These are phyloP conservation scores for Xylaria grammica DNA, from an alignment of 495 filamentous ascomycete species.

Conservation along the genomic window DNA sequence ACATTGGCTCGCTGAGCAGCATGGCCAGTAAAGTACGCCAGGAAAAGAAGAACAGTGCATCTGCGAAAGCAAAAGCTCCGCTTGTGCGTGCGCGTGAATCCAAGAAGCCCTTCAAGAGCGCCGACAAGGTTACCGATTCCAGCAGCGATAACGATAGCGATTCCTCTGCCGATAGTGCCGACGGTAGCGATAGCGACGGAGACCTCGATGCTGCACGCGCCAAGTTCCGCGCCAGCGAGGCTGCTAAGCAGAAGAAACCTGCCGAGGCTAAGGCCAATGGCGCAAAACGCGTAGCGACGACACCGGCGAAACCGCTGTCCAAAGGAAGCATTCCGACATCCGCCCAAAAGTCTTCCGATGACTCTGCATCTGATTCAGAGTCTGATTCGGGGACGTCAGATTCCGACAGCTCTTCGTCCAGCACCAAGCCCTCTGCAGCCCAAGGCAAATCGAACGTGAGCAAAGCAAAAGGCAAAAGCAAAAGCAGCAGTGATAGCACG, in stretches of 20 bases:
- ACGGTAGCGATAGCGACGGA: constrained; percentile 35
- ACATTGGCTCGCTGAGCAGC: constrained; percentile 37
- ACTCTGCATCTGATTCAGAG: constrained; percentile 31
- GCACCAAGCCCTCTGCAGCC: constrained; percentile 9
- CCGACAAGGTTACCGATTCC: constrained; percentile 26
- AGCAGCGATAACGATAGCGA: constrained; percentile 18
- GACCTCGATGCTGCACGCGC: constrained; percentile 37
- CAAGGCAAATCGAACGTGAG: constrained; percentile 7
- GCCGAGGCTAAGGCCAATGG: constrained; percentile 25
- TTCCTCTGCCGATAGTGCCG: constrained; percentile 19
- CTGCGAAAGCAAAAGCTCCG: constrained; percentile 22
- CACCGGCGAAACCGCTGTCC: constrained; percentile 18
- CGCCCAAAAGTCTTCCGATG: constrained; percentile 2
- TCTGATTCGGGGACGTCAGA: constrained; percentile 32
- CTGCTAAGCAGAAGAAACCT: constrained; percentile 27
- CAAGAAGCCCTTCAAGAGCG: constrained; percentile 28
- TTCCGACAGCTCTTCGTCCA: constrained; percentile 27
- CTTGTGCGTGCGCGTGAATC: constrained; percentile 20
- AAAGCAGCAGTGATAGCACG: constrained; percentile 36
- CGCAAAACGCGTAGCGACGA: constrained; percentile 7
- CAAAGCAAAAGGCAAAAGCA: constrained; percentile 24
- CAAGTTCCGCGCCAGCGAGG: constrained; percentile 25
- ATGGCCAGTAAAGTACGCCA: constrained; percentile 32
- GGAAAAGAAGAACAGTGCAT: constrained; percentile 24
- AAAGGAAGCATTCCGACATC: constrained; percentile 18